These are phyloP conservation scores for Iberis amara DNA, from an alignment of 441 rosid genomes.

Conservation along the genomic window DNA sequence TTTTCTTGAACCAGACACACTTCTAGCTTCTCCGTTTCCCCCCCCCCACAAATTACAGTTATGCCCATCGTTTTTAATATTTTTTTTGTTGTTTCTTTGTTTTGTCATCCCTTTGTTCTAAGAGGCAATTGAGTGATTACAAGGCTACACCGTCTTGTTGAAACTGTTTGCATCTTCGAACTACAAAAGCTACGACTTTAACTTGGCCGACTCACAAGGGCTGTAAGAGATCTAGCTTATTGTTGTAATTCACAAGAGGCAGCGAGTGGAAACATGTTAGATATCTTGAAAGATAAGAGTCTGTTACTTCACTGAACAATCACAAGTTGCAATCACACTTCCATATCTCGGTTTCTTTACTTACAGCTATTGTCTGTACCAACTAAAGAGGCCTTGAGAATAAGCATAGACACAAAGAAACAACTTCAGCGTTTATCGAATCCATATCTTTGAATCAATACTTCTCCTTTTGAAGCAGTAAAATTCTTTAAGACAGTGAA, in stretches of 20 bases:
- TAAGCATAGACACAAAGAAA: slow-evolving; percentile 11
- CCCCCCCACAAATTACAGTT: neutral
- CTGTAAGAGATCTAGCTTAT: neutral
- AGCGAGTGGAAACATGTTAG: slow-evolving; percentile 3
- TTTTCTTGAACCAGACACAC: slow-evolving; percentile 4
- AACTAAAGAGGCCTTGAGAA: neutral
- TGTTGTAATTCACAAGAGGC: neutral
- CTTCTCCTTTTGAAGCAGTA: slow-evolving; percentile 3
- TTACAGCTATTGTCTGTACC: slow-evolving; percentile 30
- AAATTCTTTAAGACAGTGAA: slow-evolving; percentile 53
- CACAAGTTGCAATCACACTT: slow-evolving; percentile 25
- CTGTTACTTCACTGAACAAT: neutral
- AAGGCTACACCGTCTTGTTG: no score
- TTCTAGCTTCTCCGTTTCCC: slow-evolving; percentile 1
- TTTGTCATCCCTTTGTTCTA: no score
- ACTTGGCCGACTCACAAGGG: neutral
- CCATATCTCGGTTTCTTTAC: slow-evolving; percentile 27
- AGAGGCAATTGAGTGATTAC: neutral
- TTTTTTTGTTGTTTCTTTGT: neutral
- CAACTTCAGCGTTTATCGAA: slow-evolving; percentile 9
- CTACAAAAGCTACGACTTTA: no score
- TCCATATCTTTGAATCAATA: neutral
- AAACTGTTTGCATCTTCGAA: no score
- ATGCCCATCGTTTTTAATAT: slow-evolving; percentile 1
- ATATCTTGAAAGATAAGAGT: neutral